These are phyloP conservation scores for Euphorbia tirucalli DNA, from an alignment of 345 rosid species.

Conservation along the genomic window DNA sequence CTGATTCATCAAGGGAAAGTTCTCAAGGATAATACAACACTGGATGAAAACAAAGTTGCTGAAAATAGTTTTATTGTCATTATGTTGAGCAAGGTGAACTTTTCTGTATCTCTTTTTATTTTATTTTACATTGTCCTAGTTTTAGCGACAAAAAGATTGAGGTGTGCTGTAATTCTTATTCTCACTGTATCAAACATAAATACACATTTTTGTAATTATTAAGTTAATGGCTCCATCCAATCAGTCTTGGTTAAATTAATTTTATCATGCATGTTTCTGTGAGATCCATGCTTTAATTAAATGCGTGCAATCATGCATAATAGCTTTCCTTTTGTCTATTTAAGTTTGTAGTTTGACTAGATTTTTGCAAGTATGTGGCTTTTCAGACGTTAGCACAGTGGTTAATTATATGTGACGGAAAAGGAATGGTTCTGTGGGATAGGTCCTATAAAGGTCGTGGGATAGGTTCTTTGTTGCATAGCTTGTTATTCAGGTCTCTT, in stretches of 20 bases:
- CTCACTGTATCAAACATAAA: not conserved
- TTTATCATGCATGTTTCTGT: no score
- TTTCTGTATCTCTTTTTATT: not conserved
- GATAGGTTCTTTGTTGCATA: not conserved
- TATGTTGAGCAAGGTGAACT: conserved; percentile 29
- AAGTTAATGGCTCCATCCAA: no score
- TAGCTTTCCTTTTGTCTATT: no score
- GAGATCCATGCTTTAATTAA: no score
- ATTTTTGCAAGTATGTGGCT: not conserved
- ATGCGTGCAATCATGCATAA: no score
- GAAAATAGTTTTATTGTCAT: conserved; percentile 30
- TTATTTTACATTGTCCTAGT: not conserved
- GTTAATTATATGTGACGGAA: not conserved
- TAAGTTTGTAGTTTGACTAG: no score
- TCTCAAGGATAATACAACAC: conserved; percentile 27
- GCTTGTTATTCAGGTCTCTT: not conserved
- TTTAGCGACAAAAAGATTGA: no score
- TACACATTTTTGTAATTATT: not conserved
- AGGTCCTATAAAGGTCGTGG: not conserved
- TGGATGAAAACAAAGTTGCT: conserved; percentile 29
- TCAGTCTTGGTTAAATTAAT: no score
- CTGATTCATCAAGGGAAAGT: conserved; percentile 35
- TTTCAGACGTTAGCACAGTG: not conserved
- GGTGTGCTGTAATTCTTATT: not conserved
- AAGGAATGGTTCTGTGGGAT: not conserved